These are phyloP conservation scores for Naegleria fowleri DNA, from an alignment of 208 protist genomes.

Conservation along the genomic window DNA sequence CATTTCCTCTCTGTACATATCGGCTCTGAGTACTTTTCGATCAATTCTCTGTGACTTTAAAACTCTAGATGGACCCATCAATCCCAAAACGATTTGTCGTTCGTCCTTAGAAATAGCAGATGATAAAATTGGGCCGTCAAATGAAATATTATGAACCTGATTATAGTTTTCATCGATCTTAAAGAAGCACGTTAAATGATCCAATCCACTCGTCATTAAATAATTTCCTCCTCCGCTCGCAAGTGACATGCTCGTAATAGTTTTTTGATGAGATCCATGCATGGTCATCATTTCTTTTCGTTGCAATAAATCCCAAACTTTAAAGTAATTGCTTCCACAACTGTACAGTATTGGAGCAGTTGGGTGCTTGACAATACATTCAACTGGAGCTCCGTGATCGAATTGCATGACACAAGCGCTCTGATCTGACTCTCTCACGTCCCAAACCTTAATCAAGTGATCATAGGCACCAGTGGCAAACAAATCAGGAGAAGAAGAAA, in stretches of 20 bases:
- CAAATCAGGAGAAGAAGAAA: background rate
- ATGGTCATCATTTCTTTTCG: background rate
- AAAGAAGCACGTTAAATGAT: background rate
- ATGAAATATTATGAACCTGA: background rate
- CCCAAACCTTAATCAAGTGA: background rate
- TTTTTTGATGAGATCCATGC: background rate
- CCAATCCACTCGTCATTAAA: background rate
- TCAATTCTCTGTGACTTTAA: slow-evolving; percentile 5
- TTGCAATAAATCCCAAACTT: background rate
- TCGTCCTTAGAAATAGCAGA: background rate
- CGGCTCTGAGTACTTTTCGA: background rate
- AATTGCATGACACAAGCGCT: background rate
- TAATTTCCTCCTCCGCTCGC: background rate
- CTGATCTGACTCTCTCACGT: background rate
- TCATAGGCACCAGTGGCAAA: background rate
- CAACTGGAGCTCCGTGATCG: background rate
- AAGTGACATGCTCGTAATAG: background rate
- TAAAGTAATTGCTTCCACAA: background rate
- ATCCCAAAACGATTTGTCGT: slow-evolving; percentile 3
- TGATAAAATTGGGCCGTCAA: background rate
- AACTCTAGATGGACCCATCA: background rate
- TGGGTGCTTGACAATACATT: slow-evolving; percentile 8
- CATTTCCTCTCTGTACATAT: background rate
- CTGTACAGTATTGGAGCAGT: background rate
- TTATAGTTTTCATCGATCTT: slow-evolving; percentile 12